Evolutionary conservation across 352 stramenopile genomes (phyloP), one percentile per base, ranked within the genome.

Genomic region (Globisporangium irregulare): DNA sequence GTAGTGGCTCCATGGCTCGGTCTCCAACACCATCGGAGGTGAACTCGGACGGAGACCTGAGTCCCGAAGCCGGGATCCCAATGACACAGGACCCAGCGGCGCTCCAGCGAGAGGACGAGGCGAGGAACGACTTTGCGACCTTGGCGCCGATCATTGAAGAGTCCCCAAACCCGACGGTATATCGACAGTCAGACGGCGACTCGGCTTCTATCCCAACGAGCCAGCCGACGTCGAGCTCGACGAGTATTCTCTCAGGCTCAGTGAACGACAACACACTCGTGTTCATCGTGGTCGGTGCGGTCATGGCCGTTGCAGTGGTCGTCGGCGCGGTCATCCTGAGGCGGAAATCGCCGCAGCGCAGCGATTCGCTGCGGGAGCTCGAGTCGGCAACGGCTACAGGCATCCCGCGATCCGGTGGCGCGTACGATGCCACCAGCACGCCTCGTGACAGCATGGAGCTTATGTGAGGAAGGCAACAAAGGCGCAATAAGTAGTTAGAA

Each of bases 331-430:
- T 67, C 58, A 70, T 73, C 14, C 29, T 73, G 20, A 58, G 57
- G 18, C 29, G 57, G 24, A 62, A 55, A 12, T 25, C 15, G 10
- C 48, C 66, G 20, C 32, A 56, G 20, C 66, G 66, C 58, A 57
- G 60, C 65, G 22, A 70, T 8, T 60, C 59, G 22, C 32, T 66
- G 14, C 58, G 56, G 25, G 65, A 65, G n/a, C 29, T 65, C 48
- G 74, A 82, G 64, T 62, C 67, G 0, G 71, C 62, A 20, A 86
- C 76, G 6, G 64, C 66, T 34, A 58, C 73, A 41, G 56, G 22
- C 12, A 50, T n/a, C 34, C 51, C 24, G 12, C 34, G 53, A 22
- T 14, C 18, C 4, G 51, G 25, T 0, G 38, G 36, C 43, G 32
- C 14, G 27, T 68, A 72, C 34, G 32, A 32, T 20, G 62, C 62